Conservation (phyloP, 352 stramenopile genomes). For the Phytophthora colocasiae region DNA sequence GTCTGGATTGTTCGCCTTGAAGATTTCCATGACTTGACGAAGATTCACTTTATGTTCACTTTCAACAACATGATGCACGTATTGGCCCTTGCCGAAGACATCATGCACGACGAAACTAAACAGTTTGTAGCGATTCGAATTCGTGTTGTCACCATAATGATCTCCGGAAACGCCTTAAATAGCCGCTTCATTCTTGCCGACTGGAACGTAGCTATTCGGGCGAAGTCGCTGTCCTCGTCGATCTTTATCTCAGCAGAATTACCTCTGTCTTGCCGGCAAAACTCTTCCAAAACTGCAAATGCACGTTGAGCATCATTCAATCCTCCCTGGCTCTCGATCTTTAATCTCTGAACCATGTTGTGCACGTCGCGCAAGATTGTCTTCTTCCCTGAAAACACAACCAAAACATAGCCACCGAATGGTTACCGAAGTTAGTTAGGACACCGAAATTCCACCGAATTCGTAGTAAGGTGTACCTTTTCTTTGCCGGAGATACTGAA, state of each 20-base stretch:
- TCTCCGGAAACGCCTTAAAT: too few species aligned
- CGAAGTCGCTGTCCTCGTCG: background rate
- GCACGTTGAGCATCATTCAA: constrained; percentile 8
- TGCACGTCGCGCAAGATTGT: too few species aligned
- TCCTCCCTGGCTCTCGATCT: too few species aligned
- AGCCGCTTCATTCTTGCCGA: constrained; percentile 12
- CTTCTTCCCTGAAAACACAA: too few species aligned
- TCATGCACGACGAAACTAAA: too few species aligned
- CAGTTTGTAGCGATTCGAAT: too few species aligned
- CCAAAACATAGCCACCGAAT: background rate
- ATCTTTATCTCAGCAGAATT: constrained; percentile 5
- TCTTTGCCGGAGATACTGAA: background rate
- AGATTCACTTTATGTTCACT: constrained; percentile 18
- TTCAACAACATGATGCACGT: constrained; percentile 24
- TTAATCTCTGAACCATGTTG: too few species aligned
- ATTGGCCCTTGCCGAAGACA: constrained; percentile 18
- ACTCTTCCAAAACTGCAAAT: constrained; percentile 8
- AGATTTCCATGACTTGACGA: constrained; percentile 10
- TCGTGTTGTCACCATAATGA: too few species aligned
- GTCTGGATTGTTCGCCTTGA: constrained; percentile 14
- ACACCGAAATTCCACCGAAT: constrained; percentile 5
- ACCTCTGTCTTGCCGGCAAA: background rate
- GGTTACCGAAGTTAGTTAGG: background rate
- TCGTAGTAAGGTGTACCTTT: background rate
- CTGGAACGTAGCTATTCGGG: constrained; percentile 6